phyloP scores from a whole-genome alignment of 1,139 yeast genomes.

The Nakaseomyces nivariensis region DNA sequence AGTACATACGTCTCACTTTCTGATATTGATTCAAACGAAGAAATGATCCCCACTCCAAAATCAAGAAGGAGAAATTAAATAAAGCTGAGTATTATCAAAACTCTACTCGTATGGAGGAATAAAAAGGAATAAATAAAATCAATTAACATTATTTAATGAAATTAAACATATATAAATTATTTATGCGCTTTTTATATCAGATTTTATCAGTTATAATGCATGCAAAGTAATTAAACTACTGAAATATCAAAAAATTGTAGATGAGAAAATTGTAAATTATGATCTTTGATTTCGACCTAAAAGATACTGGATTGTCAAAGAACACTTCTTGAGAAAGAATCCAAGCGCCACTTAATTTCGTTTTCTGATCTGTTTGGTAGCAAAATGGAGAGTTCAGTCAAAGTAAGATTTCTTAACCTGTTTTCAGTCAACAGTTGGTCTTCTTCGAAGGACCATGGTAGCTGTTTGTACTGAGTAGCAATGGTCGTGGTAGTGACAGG shows the following conservation, averaged over 20 bases:
- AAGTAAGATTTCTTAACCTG: slow-evolving; percentile 47
- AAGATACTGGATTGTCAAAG: background rate
- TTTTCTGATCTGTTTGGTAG: slow-evolving; percentile 64
- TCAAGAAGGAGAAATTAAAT: background rate
- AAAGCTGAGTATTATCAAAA: no score
- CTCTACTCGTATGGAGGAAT: no score
- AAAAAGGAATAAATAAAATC: no score
- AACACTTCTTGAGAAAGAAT: background rate
- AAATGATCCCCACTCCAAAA: background rate
- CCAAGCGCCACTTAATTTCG: slow-evolving; percentile 56
- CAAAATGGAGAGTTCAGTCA: slow-evolving; percentile 65
- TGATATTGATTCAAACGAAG: background rate
- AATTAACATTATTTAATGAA: no score
- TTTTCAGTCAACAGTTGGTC: slow-evolving; percentile 62
- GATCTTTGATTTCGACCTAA: no score
- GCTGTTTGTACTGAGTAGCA: background rate
- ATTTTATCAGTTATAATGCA: background rate
- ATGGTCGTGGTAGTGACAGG: background rate
- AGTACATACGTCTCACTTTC: background rate
- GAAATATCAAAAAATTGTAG: background rate
- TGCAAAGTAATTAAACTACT: background rate
- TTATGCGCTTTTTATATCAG: background rate
- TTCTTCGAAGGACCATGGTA: slow-evolving; percentile 35
- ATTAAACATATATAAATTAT: background rate
- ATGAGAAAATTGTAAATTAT: no score